Conservation (phyloP, 352 stramenopile species). For the Phytopythium ostracodes region DNA sequence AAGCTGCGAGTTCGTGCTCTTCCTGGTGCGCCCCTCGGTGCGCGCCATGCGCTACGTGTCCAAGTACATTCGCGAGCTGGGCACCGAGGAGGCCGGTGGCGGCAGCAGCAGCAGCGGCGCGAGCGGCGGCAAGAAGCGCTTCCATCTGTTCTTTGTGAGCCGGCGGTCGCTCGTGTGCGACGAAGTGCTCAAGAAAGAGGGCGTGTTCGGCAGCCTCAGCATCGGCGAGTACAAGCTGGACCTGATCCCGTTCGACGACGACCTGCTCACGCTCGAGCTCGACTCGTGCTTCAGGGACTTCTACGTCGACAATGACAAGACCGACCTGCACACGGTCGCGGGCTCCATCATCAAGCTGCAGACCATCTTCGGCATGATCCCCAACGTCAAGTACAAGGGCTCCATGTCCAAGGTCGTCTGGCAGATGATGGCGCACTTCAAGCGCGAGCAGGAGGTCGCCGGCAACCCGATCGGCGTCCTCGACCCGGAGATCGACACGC, state of each 20-base stretch:
- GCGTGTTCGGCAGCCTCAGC: constrained; percentile 81
- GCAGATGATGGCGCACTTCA: constrained; percentile 89
- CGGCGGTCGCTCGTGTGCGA: constrained; percentile 89
- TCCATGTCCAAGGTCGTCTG: constrained; percentile 89
- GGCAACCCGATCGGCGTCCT: constrained; percentile 72
- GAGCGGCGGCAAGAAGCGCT: constrained; percentile 57
- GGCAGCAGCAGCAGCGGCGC: background rate
- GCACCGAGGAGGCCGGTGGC: constrained; percentile 25
- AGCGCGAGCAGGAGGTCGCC: constrained; percentile 87
- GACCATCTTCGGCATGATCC: constrained; percentile 90
- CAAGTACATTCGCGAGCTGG: constrained; percentile 72
- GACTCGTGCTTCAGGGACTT: constrained; percentile 82
- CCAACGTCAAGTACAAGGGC: constrained; percentile 94
- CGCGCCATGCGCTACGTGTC: constrained; percentile 76
- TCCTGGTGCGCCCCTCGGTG: constrained; percentile 81
- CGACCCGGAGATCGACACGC: constrained; percentile 90
- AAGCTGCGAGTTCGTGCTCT: constrained; percentile 85
- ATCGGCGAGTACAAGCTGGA: constrained; percentile 92
- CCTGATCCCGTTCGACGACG: constrained; percentile 94
- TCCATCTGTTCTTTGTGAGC: constrained; percentile 89
- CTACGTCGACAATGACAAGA: constrained; percentile 89
- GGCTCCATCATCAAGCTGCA: constrained; percentile 92
- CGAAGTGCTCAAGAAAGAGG: constrained; percentile 89
- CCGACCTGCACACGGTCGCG: constrained; percentile 82
- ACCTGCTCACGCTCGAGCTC: constrained; percentile 93